A percentile compares a stretch with the other conserved stretches of the same genome.
Evolutionary conservation across 768 basidiomycete species (phyloP).

Genomic region (Favolaschia claudopus): DNA sequence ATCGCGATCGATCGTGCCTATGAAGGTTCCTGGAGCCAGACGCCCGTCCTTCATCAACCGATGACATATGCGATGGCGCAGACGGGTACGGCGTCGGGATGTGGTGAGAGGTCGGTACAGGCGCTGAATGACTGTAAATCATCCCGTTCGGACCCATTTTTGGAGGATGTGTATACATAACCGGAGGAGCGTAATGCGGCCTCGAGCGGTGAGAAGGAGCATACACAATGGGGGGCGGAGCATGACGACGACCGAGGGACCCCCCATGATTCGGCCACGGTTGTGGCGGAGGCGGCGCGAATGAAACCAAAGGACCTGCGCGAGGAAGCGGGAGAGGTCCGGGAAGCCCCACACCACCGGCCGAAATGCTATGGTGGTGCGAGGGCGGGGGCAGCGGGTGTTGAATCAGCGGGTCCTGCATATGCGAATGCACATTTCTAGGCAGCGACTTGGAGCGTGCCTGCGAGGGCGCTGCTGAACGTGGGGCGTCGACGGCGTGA

Average conservation of each 20-base stretch:
- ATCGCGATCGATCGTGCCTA: constrained; percentile 37
- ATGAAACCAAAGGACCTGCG: constrained; percentile 35
- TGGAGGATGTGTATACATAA: constrained; percentile 63
- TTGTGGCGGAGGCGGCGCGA: constrained; percentile 50
- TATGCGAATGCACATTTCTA: constrained; percentile 42
- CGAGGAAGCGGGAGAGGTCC: constrained; percentile 25
- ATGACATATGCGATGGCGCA: constrained; percentile 42
- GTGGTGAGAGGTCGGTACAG: constrained; percentile 51
- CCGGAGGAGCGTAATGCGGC: constrained; percentile 66
- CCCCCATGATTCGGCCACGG: constrained; percentile 39
- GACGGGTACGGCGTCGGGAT: constrained; percentile 52
- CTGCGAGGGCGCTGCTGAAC: constrained; percentile 44
- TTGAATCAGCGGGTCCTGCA: constrained; percentile 26
- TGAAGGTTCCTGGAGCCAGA: constrained; percentile 20
- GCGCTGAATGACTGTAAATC: constrained; percentile 75
- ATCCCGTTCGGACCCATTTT: constrained; percentile 65
- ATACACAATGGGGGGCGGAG: constrained; percentile 67
- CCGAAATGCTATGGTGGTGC: constrained; percentile 24
- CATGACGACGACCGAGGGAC: constrained; percentile 39
- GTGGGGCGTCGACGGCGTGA: constrained; percentile 43
- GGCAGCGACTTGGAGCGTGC: constrained; percentile 57
- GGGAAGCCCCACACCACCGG: constrained; percentile 7
- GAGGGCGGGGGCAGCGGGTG: constrained; percentile 39
- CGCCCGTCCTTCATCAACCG: constrained; percentile 47
- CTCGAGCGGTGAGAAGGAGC: constrained; percentile 58